Evolutionary conservation across 352 stramenopile genomes (phyloP).

Genomic region (Globisporangium orthogonon): DNA sequence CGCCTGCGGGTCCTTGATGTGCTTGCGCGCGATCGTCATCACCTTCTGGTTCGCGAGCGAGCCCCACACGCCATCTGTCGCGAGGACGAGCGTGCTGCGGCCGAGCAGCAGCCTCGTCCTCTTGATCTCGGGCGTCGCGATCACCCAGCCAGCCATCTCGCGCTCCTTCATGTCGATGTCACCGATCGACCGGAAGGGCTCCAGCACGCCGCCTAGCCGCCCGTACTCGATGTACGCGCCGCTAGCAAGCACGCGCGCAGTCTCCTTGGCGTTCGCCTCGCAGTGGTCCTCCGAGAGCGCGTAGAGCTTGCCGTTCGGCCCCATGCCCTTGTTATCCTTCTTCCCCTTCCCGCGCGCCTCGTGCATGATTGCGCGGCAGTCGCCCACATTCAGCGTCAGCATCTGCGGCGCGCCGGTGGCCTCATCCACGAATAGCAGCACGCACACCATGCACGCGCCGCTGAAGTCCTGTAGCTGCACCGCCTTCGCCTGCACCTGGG

Average conservation of each 20-base stretch:
- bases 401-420: constrained; percentile 26
- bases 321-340: constrained; percentile 8
- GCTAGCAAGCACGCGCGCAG: constrained; percentile 43
- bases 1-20: constrained; percentile 22
- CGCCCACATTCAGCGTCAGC: constrained; percentile 67
- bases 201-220: constrained; percentile 69
- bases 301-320: constrained; percentile 13
- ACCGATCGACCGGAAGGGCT: constrained; percentile 79
- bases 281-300: constrained; percentile 72
- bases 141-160: constrained; percentile 70
- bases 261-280: constrained; percentile 47
- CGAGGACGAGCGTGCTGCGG: constrained; percentile 48
- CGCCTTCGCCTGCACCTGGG: constrained; percentile 31
- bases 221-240: constrained; percentile 66
- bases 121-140: constrained; percentile 60
- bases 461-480: constrained; percentile 39
- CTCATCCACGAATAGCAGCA: constrained; percentile 44
- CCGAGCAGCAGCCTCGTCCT: constrained; percentile 35
- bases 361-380: constrained; percentile 58
- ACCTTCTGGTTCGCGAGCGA: constrained; percentile 55
- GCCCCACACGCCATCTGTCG: constrained; percentile 72
- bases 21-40: constrained; percentile 32
- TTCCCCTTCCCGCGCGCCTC: constrained; percentile 22
- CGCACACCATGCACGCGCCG: constrained; percentile 54
- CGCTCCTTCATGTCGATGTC: constrained; percentile 79